A percentile compares a stretch with the other conserved stretches of the same genome.
Evolutionary conservation across 208 protist genomes (phyloP).

Genomic region (Lotmaria passim): DNA sequence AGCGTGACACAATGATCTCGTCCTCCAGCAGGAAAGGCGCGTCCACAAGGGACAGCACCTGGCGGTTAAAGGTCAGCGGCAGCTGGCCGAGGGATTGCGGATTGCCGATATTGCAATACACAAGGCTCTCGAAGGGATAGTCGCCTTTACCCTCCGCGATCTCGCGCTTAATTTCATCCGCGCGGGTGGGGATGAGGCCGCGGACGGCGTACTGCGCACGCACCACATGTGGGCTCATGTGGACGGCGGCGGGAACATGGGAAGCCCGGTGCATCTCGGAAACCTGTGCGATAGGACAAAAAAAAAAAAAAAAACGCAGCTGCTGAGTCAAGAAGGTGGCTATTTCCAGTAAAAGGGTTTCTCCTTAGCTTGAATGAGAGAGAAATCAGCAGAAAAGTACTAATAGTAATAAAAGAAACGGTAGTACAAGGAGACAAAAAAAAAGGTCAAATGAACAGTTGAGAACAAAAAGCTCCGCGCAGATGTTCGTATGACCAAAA

Average conservation of each 20-base stretch:
- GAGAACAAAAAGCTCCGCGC: too few species aligned
- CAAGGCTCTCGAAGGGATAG: slow-evolving; percentile 85
- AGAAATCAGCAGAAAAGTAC: too few species aligned
- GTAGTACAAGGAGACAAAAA: neutral
- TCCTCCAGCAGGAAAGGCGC: slow-evolving; percentile 76
- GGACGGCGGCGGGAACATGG: too few species aligned
- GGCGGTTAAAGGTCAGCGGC: slow-evolving; percentile 96
- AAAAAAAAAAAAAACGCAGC: too few species aligned
- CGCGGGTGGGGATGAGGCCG: slow-evolving; percentile 81
- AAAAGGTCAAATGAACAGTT: neutral
- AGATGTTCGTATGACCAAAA: too few species aligned
- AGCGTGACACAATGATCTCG: slow-evolving; percentile 45
- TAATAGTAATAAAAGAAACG: too few species aligned
- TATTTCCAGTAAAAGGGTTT: too few species aligned
- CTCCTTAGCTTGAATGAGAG: too few species aligned
- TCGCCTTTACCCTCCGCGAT: slow-evolving; percentile 47
- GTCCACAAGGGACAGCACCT: slow-evolving; percentile 89
- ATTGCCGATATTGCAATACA: slow-evolving; percentile 99
- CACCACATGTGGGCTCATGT: slow-evolving; percentile 73
- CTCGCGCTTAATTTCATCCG: slow-evolving; percentile 77
- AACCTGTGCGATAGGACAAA: too few species aligned
- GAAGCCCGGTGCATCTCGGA: too few species aligned
- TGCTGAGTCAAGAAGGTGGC: too few species aligned
- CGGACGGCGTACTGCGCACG: slow-evolving; percentile 90
- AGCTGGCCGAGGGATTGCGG: slow-evolving; percentile 96